Evolutionary conservation across 768 basidiomycete species (phyloP).

Genomic region (Psilocybe cyanescens): DNA sequence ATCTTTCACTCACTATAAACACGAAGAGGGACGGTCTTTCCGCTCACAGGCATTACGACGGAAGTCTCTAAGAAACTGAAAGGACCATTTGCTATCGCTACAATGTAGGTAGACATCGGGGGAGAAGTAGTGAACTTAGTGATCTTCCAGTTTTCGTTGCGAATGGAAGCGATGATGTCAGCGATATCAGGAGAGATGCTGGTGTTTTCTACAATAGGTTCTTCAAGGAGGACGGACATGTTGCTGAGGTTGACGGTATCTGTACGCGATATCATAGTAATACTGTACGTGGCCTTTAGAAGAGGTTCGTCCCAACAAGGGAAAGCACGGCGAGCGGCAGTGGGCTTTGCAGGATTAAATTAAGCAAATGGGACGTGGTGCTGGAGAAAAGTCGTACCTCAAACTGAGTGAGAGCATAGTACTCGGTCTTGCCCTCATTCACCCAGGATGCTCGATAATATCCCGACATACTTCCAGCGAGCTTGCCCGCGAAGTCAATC

Average conservation of each 20-base stretch:
- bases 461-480: constrained; percentile 78
- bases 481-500: constrained; percentile 65
- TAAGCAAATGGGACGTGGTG: neutral
- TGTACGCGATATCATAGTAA: constrained; percentile 77
- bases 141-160: constrained; percentile 70
- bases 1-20: constrained; percentile 64
- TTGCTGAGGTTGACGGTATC: constrained; percentile 84
- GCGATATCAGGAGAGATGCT: constrained; percentile 31
- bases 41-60: constrained; percentile 79
- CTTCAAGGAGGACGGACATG: constrained; percentile 80
- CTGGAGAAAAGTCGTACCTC: constrained; percentile 47
- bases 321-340: constrained; percentile 80
- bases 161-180: constrained; percentile 46
- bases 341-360: constrained; percentile 50
- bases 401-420: constrained; percentile 88
- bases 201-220: constrained; percentile 39
- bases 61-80: constrained; percentile 77
- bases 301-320: constrained; percentile 95
- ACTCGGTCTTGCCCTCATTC: constrained; percentile 62
- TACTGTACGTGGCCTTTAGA: constrained; percentile 80
- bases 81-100: constrained; percentile 83
- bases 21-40: constrained; percentile 79
- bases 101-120: constrained; percentile 87
- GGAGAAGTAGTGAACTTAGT: constrained; percentile 84
- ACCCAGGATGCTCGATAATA: constrained; percentile 78